Evolutionary conservation across 2,329 filamentous ascomycete species (phyloP), one percentile per base, ranked within the genome.

Genomic region (Colletotrichum sp.): DNA sequence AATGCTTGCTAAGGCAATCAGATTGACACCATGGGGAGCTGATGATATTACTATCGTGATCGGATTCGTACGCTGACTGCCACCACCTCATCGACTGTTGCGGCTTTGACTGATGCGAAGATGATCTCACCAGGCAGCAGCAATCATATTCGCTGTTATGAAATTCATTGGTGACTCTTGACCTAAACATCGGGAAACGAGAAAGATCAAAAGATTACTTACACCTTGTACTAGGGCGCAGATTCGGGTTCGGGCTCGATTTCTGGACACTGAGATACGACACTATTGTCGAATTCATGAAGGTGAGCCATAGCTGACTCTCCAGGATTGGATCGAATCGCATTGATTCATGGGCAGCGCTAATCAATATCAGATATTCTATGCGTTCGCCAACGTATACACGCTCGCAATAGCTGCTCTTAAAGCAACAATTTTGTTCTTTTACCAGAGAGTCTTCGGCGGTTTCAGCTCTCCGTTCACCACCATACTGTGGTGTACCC

Each of bases 391-490:
- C 26, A 44, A 73, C 16, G 60, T 76, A 49, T 76, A 76, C 34
- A 73, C 44, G 44, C 57, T 76, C 18, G 83, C 83, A 52, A 86
- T 89, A 49, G 82, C 87, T 4, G 85, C 84, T 8, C 80, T 83
- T 10, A 85, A 86, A 74, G 76, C 84, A 24, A 80, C 84, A 4
- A 80, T 87, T 30, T 79, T 86, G 8, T 79, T 84, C 62, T 83
- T 86, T 74, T 86, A 86, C 69, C 80, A 82, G 10, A 81, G 82
- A 13, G 81, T 86, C 57, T 86, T 86, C 52, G 83, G 86, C 83
- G 82, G 12, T 68, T 75, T 15, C 75, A 69, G 12, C 8, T 67
- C 78, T 0, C 59, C n/a, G 2, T 81, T 85, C 57, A 80, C 78
- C 10, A 71, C 72, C 39, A 24, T 80, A 12, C 73, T 82, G 5